These are phyloP conservation scores for Amphirosellinia nigrospora DNA, from an alignment of 495 filamentous ascomycete genomes.

Conservation along the genomic window DNA sequence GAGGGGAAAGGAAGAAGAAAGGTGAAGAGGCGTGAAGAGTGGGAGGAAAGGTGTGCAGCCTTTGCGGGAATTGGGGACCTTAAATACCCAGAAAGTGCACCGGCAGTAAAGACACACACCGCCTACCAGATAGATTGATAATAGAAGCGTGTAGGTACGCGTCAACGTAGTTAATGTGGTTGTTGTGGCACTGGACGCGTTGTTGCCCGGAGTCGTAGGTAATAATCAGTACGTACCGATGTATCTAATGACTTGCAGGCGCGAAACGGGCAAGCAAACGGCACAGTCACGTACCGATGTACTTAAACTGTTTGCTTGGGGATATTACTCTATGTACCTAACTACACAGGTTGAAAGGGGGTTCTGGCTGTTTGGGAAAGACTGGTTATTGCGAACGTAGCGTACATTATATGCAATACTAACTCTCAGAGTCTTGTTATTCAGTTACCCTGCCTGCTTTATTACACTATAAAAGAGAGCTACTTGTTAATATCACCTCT, in stretches of 20 bases:
- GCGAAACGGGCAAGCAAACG: neutral
- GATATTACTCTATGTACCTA: too few relatives aligned
- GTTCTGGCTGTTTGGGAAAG: neutral
- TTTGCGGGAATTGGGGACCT: neutral
- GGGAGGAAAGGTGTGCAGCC: neutral
- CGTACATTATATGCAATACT: neutral
- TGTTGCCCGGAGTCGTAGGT: neutral
- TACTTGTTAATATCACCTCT: neutral
- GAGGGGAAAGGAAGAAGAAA: neutral
- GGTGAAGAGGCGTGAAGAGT: neutral
- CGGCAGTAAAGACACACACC: conserved; percentile 11
- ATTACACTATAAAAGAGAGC: neutral
- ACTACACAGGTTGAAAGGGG: neutral
- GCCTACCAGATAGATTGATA: neutral
- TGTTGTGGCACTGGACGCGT: neutral
- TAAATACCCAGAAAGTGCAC: neutral
- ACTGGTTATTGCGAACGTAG: neutral
- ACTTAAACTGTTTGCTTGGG: neutral
- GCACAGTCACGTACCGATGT: neutral
- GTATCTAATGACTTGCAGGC: neutral
- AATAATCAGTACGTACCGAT: neutral
- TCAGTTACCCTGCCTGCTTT: neutral
- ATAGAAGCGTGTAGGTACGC: neutral
- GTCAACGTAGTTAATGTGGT: neutral
- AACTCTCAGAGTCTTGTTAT: neutral